These are phyloP conservation scores for Amphicarpaea edgeworthii DNA, from an alignment of 306 rosid genomes.

Conservation along the genomic window DNA sequence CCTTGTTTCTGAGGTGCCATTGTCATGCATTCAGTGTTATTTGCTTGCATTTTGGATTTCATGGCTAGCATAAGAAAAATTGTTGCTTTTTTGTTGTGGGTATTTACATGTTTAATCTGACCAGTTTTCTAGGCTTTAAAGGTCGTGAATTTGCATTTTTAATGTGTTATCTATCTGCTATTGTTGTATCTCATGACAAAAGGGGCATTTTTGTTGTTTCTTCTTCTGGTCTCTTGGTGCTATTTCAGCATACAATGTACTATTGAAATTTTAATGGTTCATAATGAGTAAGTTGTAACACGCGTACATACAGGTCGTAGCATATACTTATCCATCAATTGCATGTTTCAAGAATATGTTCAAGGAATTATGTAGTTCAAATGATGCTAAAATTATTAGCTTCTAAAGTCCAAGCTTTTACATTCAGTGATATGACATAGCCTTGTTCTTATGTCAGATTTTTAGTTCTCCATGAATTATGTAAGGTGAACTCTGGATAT, in stretches of 20 bases:
- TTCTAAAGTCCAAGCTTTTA: neutral
- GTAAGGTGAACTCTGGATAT: neutral
- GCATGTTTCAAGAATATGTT: neutral
- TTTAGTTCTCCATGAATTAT: slow-evolving; percentile 16
- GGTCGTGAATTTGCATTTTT: slow-evolving; percentile 28
- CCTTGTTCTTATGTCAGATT: neutral
- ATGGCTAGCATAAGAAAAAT: slow-evolving; percentile 20
- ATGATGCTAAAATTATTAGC: neutral
- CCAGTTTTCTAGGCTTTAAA: slow-evolving; percentile 10
- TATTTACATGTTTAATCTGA: neutral
- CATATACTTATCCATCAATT: slow-evolving; percentile 15
- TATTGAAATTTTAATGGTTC: neutral
- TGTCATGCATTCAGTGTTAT: slow-evolving; percentile 18
- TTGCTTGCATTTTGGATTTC: slow-evolving; percentile 30
- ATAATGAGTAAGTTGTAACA: neutral
- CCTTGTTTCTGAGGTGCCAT: slow-evolving; percentile 80
- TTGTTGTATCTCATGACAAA: slow-evolving; percentile 16
- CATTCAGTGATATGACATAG: slow-evolving; percentile 5
- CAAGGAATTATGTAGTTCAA: slow-evolving; percentile 1
- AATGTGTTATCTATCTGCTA: neutral
- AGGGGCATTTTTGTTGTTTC: neutral
- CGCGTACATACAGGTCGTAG: neutral
- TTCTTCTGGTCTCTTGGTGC: neutral
- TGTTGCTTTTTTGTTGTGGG: neutral
- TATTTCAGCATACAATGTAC: slow-evolving; percentile 3